Evolutionary conservation across 139 green algal species (phyloP).

Genomic region (Chlorella sp.): DNA sequence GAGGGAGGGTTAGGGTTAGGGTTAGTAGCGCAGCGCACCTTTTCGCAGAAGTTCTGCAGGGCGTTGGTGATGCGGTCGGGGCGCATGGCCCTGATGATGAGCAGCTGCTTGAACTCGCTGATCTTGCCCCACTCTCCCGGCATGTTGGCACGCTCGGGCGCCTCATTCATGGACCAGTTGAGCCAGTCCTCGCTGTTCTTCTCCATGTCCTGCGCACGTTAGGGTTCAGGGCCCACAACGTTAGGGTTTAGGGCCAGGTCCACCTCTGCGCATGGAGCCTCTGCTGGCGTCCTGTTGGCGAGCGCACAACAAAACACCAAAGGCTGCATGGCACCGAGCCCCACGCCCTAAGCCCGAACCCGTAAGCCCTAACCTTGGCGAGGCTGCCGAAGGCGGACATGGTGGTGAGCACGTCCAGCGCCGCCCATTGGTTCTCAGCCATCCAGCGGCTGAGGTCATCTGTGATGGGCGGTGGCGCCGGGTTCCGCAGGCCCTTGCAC

Average conservation of each 20-base stretch:
- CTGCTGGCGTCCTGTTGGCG: no score
- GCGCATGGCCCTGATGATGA: constrained; percentile 61
- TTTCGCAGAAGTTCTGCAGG: constrained; percentile 52
- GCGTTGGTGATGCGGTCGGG: constrained; percentile 78
- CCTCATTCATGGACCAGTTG: constrained; percentile 65
- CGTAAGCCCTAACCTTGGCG: no score
- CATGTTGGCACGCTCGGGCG: constrained; percentile 56
- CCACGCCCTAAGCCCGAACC: no score
- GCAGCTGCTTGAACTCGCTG: constrained; percentile 66
- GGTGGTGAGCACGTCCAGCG: constrained; percentile 60
- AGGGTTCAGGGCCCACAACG: no score
- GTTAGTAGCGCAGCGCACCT: no score
- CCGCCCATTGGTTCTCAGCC: constrained; percentile 70
- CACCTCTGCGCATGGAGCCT: no score
- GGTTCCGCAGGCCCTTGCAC: constrained; percentile 52
- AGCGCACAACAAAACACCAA: no score
- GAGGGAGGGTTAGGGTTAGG: no score
- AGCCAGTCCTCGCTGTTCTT: constrained; percentile 76
- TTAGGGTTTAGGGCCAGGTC: no score
- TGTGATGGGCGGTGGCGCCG: constrained; percentile 58
- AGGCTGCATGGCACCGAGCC: no score
- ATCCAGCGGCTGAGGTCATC: constrained; percentile 79
- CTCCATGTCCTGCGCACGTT: constrained; percentile 84
- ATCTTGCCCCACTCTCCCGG: constrained; percentile 72
- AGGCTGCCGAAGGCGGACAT: constrained; percentile 52